Evolutionary conservation across 2,329 filamentous ascomycete genomes (phyloP).

Genomic region (Penicillium sp.): DNA sequence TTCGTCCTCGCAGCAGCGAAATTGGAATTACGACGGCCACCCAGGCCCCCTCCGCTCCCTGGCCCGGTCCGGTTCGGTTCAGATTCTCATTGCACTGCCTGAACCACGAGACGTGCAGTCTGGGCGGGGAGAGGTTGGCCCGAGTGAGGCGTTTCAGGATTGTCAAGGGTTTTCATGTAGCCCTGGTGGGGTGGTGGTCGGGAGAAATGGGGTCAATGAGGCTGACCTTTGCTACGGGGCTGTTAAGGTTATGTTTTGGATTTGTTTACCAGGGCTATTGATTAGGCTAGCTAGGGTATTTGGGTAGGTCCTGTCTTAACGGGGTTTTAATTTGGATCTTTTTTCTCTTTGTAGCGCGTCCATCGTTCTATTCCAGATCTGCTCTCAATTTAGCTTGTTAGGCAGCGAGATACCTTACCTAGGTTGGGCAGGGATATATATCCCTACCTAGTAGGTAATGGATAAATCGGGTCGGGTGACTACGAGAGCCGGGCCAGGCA

Average conservation of each 20-base stretch:
- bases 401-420: too few species aligned
- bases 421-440: too few species aligned
- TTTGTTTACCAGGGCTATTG: neutral
- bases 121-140: neutral
- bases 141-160: neutral
- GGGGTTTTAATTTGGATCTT: too few species aligned
- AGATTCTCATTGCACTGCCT: neutral
- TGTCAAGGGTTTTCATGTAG: neutral
- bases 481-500: too few species aligned
- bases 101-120: constrained; percentile 1
- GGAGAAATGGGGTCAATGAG: constrained; percentile 1
- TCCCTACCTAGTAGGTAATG: too few species aligned
- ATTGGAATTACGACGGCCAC: constrained; percentile 19
- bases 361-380: too few species aligned
- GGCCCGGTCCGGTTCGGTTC: neutral
- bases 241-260: neutral
- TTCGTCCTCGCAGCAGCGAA: neutral
- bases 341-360: too few species aligned
- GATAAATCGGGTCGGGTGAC: too few species aligned
- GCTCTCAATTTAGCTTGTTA: too few species aligned
- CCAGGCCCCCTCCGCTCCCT: constrained; percentile 1
- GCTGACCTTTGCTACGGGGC: constrained; percentile 1
- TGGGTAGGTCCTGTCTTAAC: too few species aligned
- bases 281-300: too few species aligned
- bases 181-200: too few species aligned